Base-by-base conservation (phyloP, 768 basidiomycete genomes). In the Tephrocybe rancida region DNA sequence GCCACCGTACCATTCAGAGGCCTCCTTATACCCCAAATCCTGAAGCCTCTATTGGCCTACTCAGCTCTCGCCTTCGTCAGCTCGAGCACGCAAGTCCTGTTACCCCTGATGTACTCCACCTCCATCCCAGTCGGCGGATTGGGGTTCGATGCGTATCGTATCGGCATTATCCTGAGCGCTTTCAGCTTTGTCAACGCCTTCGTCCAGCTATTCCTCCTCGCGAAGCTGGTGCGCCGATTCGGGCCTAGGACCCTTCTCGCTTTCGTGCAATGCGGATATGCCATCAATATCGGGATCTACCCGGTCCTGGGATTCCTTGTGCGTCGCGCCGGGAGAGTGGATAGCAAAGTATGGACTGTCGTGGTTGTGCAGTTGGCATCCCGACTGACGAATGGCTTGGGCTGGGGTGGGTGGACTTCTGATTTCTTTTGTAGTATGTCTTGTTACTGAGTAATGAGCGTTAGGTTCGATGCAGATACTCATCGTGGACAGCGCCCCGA, bases 101-200 rank as follows among this genome's bases (percentile, higher is more conserved):
- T 65, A 13, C 67, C 69, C 3, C 66, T 73, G 39, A 57, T 73
- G 50, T 71, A 65, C 51, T 79, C 82, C 24, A 83, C 83, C 0
- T 80, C 87, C 1, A 65, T 80, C 42, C 63, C 66, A 8, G 64
- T 77, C 3, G 85, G 86, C 14, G 86, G 85, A 0, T 74, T 86
- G 19, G 83, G 83, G 11, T 67, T 85, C 32, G 64, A 73, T 27
- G 78, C 84, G 3, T 73, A 73, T 21, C 59, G 62, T 6, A 86
- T 88, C 24, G 86, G 86, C 14, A 67, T 70, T 16, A 77, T 84
- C 45, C 71, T 84, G 50, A 74, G 79, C 9, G 50, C 64, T 1
- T 80, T 73, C 53, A 85, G 85, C 7, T 61, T 82, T n/a, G 54
- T 76, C 44, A 84, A 80, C 52, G 84, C 80, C 5, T 29, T 79